These are phyloP conservation scores for Amanita polypyramis DNA, from an alignment of 768 basidiomycete species.

Conservation along the genomic window DNA sequence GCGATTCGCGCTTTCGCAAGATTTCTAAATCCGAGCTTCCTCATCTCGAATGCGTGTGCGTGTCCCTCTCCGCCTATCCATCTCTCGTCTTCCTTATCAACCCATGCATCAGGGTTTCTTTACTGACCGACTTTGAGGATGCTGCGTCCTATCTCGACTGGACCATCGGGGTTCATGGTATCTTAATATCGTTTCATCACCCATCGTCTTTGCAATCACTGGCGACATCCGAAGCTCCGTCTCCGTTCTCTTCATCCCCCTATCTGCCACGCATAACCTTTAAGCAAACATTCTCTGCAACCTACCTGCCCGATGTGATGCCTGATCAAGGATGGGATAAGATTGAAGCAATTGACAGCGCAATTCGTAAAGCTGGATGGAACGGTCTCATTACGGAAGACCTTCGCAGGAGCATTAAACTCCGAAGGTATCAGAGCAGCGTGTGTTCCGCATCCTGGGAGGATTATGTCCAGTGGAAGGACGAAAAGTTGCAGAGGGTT, in stretches of 20 bases:
- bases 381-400: conserved; percentile 74
- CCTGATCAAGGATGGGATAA: conserved; percentile 92
- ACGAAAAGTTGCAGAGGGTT: conserved; percentile 15
- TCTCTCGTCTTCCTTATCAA: not conserved
- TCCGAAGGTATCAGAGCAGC: conserved; percentile 77
- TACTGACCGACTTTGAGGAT: conserved; percentile 90
- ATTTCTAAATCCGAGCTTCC: conserved; percentile 72
- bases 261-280: conserved; percentile 44
- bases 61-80: conserved; percentile 4
- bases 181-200: conserved; percentile 80
- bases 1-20: conserved; percentile 76
- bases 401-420: conserved; percentile 59
- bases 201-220: conserved; percentile 46
- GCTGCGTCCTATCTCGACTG: conserved; percentile 83
- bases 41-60: conserved; percentile 76
- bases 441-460: conserved; percentile 60
- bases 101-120: conserved; percentile 54
- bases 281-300: conserved; percentile 65
- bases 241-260: conserved; percentile 58
- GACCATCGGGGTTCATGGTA: conserved; percentile 88
- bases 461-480: conserved; percentile 71
- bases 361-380: conserved; percentile 93
- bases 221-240: conserved; percentile 45
- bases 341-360: conserved; percentile 81
- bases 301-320: conserved; percentile 89